A percentile compares a stretch with the other conserved stretches of the same genome.
Conservation (phyloP, 2,329 filamentous ascomycete genomes). For the Rhinocladiella mackenziei region DNA sequence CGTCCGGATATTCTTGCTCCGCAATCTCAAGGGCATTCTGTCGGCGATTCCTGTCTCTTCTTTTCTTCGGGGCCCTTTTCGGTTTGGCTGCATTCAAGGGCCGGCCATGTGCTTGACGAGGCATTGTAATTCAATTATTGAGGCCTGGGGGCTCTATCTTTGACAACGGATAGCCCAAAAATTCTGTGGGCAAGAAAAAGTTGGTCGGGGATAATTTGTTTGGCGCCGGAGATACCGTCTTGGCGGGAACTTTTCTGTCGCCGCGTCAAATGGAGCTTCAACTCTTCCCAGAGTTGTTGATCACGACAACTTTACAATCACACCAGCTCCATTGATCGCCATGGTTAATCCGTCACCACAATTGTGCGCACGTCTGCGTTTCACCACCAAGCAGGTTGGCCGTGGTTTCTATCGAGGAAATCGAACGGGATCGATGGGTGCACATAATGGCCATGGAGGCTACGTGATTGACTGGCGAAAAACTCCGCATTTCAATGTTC, state of each 20-base stretch:
- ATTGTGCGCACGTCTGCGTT: slow-evolving; percentile 32
- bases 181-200: not conserved
- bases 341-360: slow-evolving; percentile 28
- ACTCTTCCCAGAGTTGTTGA: too few species aligned
- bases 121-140: slow-evolving; percentile 15
- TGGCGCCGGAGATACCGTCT: not conserved
- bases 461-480: slow-evolving; percentile 82
- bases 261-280: not conserved
- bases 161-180: not conserved
- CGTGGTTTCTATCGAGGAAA: slow-evolving; percentile 98
- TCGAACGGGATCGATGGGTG: slow-evolving; percentile 79
- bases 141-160: too few species aligned
- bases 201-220: slow-evolving; percentile 1
- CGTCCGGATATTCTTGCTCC: slow-evolving; percentile 53
- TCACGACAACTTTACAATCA: not conserved
- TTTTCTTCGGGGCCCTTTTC: slow-evolving; percentile 32
- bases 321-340: not conserved
- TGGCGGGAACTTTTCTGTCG: slow-evolving; percentile 2
- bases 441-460: slow-evolving; percentile 75
- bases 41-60: slow-evolving; percentile 41
- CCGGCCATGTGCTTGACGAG: slow-evolving; percentile 29
- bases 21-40: slow-evolving; percentile 64
- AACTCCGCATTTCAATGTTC: slow-evolving; percentile 86
- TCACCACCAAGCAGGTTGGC: slow-evolving; percentile 90
- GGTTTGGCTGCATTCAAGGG: slow-evolving; percentile 30